phyloP scores from a whole-genome alignment of 352 stramenopile species.

The Pythium myriotylum region DNA sequence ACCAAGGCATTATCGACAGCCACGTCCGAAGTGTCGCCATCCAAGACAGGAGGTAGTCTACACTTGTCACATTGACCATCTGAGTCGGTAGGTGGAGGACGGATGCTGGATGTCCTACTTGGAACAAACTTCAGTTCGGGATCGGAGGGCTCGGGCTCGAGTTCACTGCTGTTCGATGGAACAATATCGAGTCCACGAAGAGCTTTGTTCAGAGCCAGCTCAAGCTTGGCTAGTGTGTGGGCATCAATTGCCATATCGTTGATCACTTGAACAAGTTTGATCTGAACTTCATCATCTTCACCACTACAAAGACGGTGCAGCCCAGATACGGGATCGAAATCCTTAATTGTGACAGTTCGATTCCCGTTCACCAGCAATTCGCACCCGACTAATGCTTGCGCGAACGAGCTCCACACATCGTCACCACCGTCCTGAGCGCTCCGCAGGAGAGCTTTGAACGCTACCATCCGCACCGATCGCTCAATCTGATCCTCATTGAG shows the following conservation, averaged over 20 bases:
- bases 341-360: conserved; percentile 1
- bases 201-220: conserved; percentile 15
- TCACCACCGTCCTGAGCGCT: conserved; percentile 1
- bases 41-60: conserved; percentile 17
- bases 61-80: conserved; percentile 19
- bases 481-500: conserved; percentile 3
- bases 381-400: conserved; percentile 14
- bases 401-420: conserved; percentile 12
- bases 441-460: conserved; percentile 13
- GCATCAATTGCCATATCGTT: neutral
- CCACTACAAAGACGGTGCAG: conserved; percentile 1
- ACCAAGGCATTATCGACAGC: conserved; percentile 32
- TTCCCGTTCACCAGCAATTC: neutral
- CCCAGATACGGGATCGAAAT: conserved; percentile 3
- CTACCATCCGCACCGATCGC: neutral
- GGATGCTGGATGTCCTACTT: conserved; percentile 13
- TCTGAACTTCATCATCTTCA: conserved; percentile 5
- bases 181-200: conserved; percentile 10
- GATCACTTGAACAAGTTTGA: neutral
- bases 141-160: conserved; percentile 5
- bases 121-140: conserved; percentile 13
- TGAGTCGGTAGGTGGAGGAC: neutral
- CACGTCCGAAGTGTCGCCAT: conserved; percentile 10
- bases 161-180: neutral
- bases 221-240: conserved; percentile 11